phyloP scores from a whole-genome alignment of 192 early-diverging fungal species.

The Pilobolus umbonatus region DNA sequence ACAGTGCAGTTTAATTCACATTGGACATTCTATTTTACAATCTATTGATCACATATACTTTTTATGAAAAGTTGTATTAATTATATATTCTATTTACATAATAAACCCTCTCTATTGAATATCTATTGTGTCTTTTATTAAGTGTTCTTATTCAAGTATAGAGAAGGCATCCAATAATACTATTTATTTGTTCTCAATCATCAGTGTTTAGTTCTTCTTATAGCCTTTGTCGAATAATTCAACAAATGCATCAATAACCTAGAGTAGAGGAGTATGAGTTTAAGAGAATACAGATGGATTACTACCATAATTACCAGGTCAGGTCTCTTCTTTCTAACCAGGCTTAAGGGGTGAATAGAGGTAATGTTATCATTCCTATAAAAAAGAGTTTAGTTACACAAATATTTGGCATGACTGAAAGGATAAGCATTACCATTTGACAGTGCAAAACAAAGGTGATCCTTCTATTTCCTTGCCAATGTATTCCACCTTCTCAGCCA shows the following conservation, averaged over 20 bases:
- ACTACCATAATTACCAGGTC: not conserved
- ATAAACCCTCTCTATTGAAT: no score
- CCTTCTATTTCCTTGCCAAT: not conserved
- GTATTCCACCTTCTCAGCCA: not conserved
- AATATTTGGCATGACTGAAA: not conserved
- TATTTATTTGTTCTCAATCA: no score
- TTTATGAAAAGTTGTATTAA: no score
- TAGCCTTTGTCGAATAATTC: not conserved
- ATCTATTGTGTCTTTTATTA: no score
- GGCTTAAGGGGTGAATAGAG: not conserved
- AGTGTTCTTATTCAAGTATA: no score
- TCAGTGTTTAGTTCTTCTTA: no score
- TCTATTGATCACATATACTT: no score
- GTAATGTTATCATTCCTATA: not conserved
- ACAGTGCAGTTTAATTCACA: not conserved
- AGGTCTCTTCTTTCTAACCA: slow-evolving; percentile 6
- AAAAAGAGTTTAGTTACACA: not conserved
- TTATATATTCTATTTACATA: no score
- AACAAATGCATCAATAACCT: not conserved
- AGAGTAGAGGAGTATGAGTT: not conserved
- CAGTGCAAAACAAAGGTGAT: not conserved
- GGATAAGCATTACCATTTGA: not conserved
- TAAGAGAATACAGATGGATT: not conserved
- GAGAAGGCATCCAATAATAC: no score
- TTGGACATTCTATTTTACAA: no score